Conservation (phyloP, 2,329 filamentous ascomycete species). For the Hortaea sp. region DNA sequence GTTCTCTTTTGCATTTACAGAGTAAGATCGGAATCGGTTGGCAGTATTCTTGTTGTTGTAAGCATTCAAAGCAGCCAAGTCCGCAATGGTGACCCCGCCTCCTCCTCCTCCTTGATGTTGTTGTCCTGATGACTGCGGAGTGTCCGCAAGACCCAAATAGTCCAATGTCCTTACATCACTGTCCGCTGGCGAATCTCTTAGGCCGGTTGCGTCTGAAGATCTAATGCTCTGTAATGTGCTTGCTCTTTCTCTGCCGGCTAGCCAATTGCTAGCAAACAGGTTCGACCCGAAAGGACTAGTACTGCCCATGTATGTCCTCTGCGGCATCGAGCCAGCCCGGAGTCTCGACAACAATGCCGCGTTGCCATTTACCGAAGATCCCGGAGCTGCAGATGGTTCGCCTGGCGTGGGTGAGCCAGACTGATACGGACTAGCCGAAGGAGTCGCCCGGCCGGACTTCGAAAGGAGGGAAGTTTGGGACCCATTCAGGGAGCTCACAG, state of each 20-base stretch:
- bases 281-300: constrained; percentile 71
- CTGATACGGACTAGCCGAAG: constrained; percentile 80
- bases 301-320: constrained; percentile 57
- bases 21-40: constrained; percentile 91
- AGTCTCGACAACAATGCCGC: constrained; percentile 74
- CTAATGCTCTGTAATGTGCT: constrained; percentile 84
- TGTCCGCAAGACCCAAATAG: constrained; percentile 90
- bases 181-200: constrained; percentile 73
- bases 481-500: constrained; percentile 54
- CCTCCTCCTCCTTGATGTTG: constrained; percentile 33
- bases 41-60: constrained; percentile 61
- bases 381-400: constrained; percentile 27
- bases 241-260: constrained; percentile 67
- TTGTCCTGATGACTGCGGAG: constrained; percentile 60
- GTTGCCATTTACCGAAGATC: constrained; percentile 46
- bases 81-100: constrained; percentile 52
- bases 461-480: constrained; percentile 52
- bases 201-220: constrained; percentile 79
- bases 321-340: constrained; percentile 87
- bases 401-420: constrained; percentile 38
- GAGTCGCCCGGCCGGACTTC: constrained; percentile 75
- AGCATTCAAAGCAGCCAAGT: constrained; percentile 65
- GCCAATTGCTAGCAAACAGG: constrained; percentile 81
- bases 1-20: constrained; percentile 96
- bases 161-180: constrained; percentile 88